These are phyloP conservation scores for Aureobasidium melanogenum DNA, from an alignment of 2,329 filamentous ascomycete genomes.

Conservation along the genomic window DNA sequence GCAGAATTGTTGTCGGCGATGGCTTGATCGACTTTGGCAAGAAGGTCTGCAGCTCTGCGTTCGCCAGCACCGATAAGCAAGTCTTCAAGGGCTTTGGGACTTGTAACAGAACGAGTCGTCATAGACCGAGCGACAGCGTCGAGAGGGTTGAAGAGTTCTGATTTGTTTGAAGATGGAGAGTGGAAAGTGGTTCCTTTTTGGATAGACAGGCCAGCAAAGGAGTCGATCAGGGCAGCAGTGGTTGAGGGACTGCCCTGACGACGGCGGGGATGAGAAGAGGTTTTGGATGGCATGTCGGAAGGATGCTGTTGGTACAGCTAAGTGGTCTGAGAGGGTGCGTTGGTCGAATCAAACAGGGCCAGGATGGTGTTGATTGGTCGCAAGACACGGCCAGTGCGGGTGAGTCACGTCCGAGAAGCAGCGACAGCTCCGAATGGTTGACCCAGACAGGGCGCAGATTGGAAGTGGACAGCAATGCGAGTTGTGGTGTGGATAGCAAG, in stretches of 20 bases:
- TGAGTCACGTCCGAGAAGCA: slow-evolving; percentile 3
- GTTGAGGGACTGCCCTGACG: slow-evolving; percentile 10
- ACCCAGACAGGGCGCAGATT: background rate
- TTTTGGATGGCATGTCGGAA: slow-evolving; percentile 4
- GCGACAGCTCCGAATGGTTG: background rate
- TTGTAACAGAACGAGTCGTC: slow-evolving; percentile 40
- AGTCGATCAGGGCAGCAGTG: slow-evolving; percentile 39
- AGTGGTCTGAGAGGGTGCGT: background rate
- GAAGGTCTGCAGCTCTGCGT: slow-evolving; percentile 35
- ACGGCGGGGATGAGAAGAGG: slow-evolving; percentile 9
- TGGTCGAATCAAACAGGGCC: slow-evolving; percentile 1
- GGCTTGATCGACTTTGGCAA: slow-evolving; percentile 38
- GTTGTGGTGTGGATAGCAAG: background rate
- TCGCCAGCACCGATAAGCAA: slow-evolving; percentile 38
- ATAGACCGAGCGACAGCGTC: slow-evolving; percentile 26
- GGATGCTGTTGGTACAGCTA: background rate
- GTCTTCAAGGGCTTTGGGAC: slow-evolving; percentile 39
- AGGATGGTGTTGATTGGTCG: background rate
- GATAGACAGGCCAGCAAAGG: slow-evolving; percentile 40
- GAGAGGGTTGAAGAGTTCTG: slow-evolving; percentile 29
- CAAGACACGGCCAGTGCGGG: background rate
- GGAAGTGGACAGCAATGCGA: background rate
- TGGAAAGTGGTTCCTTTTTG: slow-evolving; percentile 43
- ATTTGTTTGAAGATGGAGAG: slow-evolving; percentile 34
- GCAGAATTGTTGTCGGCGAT: slow-evolving; percentile 28